Percentiles rank a stretch among this genome's conserved stretches.
phyloP scores from a whole-genome alignment of 768 basidiomycete species.

The Panellus pusillus region DNA sequence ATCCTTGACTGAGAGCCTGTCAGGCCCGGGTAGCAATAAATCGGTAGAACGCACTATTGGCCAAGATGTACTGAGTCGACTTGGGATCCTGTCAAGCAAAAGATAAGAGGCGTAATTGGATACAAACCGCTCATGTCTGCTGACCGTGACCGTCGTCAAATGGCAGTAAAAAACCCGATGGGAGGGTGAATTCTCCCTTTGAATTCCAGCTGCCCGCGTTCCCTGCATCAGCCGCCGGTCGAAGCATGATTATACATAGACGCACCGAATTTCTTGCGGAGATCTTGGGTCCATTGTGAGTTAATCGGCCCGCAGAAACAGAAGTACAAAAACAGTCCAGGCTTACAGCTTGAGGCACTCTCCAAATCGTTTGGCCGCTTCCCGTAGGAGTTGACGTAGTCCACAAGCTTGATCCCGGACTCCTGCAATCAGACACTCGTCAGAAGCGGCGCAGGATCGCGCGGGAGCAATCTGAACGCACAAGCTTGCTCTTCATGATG shows the following conservation, averaged over 20 bases:
- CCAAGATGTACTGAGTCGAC: slow-evolving; percentile 54
- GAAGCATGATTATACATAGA: slow-evolving; percentile 6
- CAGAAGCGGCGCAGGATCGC: background rate
- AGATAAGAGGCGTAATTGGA: background rate
- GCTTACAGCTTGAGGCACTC: slow-evolving; percentile 64
- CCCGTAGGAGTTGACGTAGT: slow-evolving; percentile 72
- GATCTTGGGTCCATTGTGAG: slow-evolving; percentile 28
- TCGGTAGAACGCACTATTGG: slow-evolving; percentile 35
- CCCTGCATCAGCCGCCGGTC: background rate
- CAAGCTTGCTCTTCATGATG: slow-evolving; percentile 65
- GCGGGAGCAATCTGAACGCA: background rate
- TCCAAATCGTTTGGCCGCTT: slow-evolving; percentile 70
- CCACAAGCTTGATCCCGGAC: slow-evolving; percentile 60
- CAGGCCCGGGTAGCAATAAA: background rate
- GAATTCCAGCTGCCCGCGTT: slow-evolving; percentile 36
- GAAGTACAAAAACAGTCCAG: slow-evolving; percentile 10
- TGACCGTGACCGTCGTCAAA: slow-evolving; percentile 66
- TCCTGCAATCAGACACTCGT: slow-evolving; percentile 18
- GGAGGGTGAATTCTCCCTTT: slow-evolving; percentile 42
- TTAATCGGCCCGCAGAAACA: slow-evolving; percentile 1
- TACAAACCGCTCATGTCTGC: slow-evolving; percentile 21
- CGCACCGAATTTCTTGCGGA: slow-evolving; percentile 48
- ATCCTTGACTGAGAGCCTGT: slow-evolving; percentile 39
- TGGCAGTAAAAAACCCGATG: slow-evolving; percentile 62
- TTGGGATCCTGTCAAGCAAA: slow-evolving; percentile 47